phyloP scores from a whole-genome alignment of 345 rosid species.

The Acer saccharum region DNA sequence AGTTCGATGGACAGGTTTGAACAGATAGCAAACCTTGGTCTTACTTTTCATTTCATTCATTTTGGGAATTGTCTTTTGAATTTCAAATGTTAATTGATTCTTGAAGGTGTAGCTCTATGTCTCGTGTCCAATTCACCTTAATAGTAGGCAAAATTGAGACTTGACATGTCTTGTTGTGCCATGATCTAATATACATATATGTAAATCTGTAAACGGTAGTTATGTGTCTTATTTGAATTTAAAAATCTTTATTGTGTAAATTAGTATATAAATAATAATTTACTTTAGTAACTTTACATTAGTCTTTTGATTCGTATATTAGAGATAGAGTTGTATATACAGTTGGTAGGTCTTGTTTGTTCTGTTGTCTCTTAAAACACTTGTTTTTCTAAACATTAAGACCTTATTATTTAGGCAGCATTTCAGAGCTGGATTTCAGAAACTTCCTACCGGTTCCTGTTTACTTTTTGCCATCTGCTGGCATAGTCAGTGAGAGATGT shows the following conservation, averaged over 20 bases:
- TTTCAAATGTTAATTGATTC: not conserved
- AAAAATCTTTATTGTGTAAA: too few relatives aligned
- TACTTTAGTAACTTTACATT: not conserved
- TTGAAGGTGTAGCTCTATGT: not conserved
- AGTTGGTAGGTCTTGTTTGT: not conserved
- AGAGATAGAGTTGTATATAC: not conserved
- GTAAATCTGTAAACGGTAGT: not conserved
- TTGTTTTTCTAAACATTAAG: not conserved
- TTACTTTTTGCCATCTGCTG: not conserved
- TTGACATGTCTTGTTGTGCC: not conserved
- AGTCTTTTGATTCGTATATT: not conserved
- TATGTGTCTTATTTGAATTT: not conserved
- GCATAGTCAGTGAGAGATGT: not conserved
- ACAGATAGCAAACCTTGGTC: conserved; percentile 5
- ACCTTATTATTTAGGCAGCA: not conserved
- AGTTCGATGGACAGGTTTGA: conserved; percentile 53
- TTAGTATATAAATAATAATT: too few relatives aligned
- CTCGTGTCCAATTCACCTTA: not conserved
- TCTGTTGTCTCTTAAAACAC: not conserved
- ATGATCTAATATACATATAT: not conserved
- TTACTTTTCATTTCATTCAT: not conserved
- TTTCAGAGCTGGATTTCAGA: not conserved
- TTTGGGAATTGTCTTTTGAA: not conserved
- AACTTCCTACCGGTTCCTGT: not conserved
- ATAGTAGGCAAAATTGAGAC: not conserved